Conservation (phyloP, 1,284 basidiomycete genomes). For the Inonotus obliquus region DNA sequence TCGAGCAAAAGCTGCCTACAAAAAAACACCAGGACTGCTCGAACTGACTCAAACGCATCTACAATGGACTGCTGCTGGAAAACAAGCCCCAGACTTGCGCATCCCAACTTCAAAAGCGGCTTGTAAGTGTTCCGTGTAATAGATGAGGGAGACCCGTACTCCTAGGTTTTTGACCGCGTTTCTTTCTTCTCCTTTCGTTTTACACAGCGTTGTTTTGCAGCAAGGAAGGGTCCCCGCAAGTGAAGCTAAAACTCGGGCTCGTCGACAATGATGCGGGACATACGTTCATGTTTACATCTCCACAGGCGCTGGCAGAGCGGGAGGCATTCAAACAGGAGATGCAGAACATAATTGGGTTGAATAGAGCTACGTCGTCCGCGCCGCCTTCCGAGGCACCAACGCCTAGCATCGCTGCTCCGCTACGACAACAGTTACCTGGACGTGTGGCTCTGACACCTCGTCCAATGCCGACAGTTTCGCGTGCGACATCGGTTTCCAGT, state of each 20-base stretch:
- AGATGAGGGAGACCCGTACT: slow-evolving; percentile 4
- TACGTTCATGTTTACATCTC: slow-evolving; percentile 75
- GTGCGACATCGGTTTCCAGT: slow-evolving; percentile 57
- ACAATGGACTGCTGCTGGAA: slow-evolving; percentile 70
- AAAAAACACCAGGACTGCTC: slow-evolving; percentile 69
- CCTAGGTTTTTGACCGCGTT: background rate
- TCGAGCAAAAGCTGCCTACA: slow-evolving; percentile 73
- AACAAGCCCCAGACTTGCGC: slow-evolving; percentile 52
- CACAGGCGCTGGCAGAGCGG: slow-evolving; percentile 61
- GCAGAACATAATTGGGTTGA: slow-evolving; percentile 67
- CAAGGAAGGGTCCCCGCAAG: slow-evolving; percentile 72
- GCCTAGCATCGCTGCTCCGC: slow-evolving; percentile 24
- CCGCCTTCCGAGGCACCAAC: slow-evolving; percentile 21
- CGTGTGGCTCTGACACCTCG: background rate
- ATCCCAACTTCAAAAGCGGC: slow-evolving; percentile 54
- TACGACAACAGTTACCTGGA: background rate
- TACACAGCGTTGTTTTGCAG: slow-evolving; percentile 71
- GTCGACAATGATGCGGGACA: slow-evolving; percentile 63
- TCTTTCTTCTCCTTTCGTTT: background rate
- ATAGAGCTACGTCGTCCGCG: slow-evolving; percentile 37
- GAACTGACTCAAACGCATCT: slow-evolving; percentile 63
- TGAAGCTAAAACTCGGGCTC: slow-evolving; percentile 67
- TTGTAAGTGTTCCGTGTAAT: slow-evolving; percentile 45
- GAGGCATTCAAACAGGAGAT: slow-evolving; percentile 77
- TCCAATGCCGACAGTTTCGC: slow-evolving; percentile 30